Conservation (phyloP, 257 asterid species). For the Solanum pinnatisectum region DNA sequence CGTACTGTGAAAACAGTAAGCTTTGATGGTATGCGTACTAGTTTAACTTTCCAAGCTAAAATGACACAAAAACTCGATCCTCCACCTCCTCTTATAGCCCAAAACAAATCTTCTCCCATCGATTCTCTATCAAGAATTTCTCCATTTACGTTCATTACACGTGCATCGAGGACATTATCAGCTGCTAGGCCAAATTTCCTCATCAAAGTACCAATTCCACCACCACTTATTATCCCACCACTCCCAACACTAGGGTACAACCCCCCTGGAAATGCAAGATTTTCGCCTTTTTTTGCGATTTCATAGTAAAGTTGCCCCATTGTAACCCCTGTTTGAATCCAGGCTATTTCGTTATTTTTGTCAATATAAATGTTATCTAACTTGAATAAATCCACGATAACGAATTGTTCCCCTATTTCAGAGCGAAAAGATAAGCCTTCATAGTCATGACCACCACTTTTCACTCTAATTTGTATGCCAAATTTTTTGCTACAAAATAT, state of each 20-base stretch:
- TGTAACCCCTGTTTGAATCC: slow-evolving; percentile 23
- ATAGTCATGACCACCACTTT: slow-evolving; percentile 26
- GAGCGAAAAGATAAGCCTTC: slow-evolving; percentile 20
- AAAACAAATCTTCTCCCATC: slow-evolving; percentile 20
- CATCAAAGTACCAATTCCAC: slow-evolving; percentile 25
- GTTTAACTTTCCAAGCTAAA: slow-evolving; percentile 17
- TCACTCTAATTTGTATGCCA: slow-evolving; percentile 13
- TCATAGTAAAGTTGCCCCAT: slow-evolving; percentile 17
- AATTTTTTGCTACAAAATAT: not conserved
- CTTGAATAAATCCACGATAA: slow-evolving; percentile 8
- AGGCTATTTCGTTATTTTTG: slow-evolving; percentile 8
- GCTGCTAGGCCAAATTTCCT: slow-evolving; percentile 18
- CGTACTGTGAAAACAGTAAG: slow-evolving; percentile 12
- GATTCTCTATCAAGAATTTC: slow-evolving; percentile 2
- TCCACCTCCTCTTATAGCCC: slow-evolving; percentile 30
- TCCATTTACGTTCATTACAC: slow-evolving; percentile 2
- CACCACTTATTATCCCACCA: slow-evolving; percentile 29
- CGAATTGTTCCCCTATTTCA: not conserved
- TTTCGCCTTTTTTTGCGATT: not conserved
- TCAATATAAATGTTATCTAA: not conserved
- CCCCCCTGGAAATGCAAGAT: slow-evolving; percentile 22
- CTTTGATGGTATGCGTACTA: slow-evolving; percentile 1
- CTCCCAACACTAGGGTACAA: slow-evolving; percentile 21
- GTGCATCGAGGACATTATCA: slow-evolving; percentile 19
- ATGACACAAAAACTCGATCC: slow-evolving; percentile 17